A percentile compares a stretch with the other conserved stretches of the same genome.
Conservation (phyloP, 441 rosid species). For the Erysimum pusillum region DNA sequence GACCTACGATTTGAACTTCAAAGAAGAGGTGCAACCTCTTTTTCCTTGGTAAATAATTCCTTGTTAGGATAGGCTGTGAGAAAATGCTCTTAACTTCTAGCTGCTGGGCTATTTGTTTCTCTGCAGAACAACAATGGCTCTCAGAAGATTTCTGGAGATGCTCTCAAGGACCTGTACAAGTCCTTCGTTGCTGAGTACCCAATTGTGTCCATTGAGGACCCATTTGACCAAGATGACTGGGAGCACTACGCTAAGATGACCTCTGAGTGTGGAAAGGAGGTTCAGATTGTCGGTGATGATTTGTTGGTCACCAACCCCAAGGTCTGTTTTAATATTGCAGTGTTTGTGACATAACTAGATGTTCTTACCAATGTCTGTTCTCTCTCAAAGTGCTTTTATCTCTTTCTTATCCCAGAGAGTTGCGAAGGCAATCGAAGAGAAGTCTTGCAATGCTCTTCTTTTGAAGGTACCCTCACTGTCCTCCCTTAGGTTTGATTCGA, state of each 20-base stretch:
- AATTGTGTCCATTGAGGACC: constrained; percentile 94
- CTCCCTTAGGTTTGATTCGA: background rate
- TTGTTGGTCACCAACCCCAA: constrained; percentile 96
- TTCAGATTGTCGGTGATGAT: constrained; percentile 97
- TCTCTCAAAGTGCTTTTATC: constrained; percentile 18
- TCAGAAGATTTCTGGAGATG: constrained; percentile 87
- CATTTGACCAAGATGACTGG: constrained; percentile 99
- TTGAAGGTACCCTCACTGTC: constrained; percentile 64
- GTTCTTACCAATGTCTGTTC: background rate
- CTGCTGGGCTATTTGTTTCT: constrained; percentile 12
- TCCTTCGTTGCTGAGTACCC: constrained; percentile 91
- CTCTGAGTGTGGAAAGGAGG: constrained; percentile 72
- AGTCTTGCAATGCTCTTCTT: constrained; percentile 95
- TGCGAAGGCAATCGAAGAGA: constrained; percentile 86
- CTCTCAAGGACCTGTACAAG: constrained; percentile 90
- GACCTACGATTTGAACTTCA: constrained; percentile 93
- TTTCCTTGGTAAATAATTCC: background rate
- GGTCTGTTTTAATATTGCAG: constrained; percentile 53
- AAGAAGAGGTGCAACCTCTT: constrained; percentile 69
- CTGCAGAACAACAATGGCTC: constrained; percentile 80
- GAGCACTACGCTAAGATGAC: constrained; percentile 83
- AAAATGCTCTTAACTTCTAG: background rate
- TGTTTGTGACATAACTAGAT: constrained; percentile 7
- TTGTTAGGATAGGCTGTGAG: background rate
- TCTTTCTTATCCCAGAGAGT: constrained; percentile 68